A percentile compares a stretch with the other conserved stretches of the same genome.
Conservation (phyloP, 2,329 filamentous ascomycete species). For the Verticillium longisporum region DNA sequence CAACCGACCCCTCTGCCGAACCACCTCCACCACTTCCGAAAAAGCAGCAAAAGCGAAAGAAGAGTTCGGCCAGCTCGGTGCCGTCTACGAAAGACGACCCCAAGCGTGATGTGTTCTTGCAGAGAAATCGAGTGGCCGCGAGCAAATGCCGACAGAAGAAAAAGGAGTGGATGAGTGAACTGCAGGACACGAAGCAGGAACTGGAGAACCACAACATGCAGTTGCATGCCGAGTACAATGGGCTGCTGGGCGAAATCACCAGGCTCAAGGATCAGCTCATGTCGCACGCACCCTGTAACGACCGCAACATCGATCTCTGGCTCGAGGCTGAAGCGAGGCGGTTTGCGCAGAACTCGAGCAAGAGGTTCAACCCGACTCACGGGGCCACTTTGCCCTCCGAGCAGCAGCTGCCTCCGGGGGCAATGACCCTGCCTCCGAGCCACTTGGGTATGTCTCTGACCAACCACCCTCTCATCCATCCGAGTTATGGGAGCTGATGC, state of each 20-base stretch:
- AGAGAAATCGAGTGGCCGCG: conserved; percentile 66
- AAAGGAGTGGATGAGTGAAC: conserved; percentile 43
- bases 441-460: neutral
- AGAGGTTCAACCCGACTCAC: conserved; percentile 12
- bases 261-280: conserved; percentile 44
- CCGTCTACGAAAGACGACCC: conserved; percentile 21
- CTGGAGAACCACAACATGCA: conserved; percentile 36
- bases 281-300: conserved; percentile 44
- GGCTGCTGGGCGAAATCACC: conserved; percentile 35
- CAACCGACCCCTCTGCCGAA: conserved; percentile 9
- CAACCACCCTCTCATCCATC: neutral
- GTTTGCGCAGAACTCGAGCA: conserved; percentile 32
- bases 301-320: conserved; percentile 46
- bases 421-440: neutral
- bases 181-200: conserved; percentile 36
- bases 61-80: conserved; percentile 5
- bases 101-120: conserved; percentile 53
- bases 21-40: conserved; percentile 14
- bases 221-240: conserved; percentile 35
- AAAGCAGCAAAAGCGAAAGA: conserved; percentile 17
- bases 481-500: neutral
- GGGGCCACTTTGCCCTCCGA: neutral
- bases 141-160: conserved; percentile 69
- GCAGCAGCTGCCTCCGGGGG: neutral
- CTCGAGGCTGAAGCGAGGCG: conserved; percentile 42